These are phyloP conservation scores for Diaporthe nobilis DNA, from an alignment of 2,329 filamentous ascomycete genomes.

Conservation along the genomic window DNA sequence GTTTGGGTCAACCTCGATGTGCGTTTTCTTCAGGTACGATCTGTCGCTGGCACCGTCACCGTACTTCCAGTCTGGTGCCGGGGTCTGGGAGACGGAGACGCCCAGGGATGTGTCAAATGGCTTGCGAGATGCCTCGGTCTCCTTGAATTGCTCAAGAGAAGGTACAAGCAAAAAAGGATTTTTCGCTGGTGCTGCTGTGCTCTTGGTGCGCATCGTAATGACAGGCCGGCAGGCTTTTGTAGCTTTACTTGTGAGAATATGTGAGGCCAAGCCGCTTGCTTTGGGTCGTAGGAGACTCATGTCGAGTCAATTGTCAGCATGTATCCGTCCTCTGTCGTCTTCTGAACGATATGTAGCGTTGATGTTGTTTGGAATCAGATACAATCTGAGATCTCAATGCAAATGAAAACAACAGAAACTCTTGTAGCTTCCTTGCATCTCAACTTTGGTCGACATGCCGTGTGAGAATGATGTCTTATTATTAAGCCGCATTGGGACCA, in stretches of 20 bases:
- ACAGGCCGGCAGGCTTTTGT: neutral
- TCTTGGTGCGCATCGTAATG: neutral
- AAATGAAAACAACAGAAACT: no score
- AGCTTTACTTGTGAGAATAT: neutral
- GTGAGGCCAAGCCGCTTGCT: no score
- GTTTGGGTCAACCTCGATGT: constrained; percentile 74
- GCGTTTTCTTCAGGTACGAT: constrained; percentile 58
- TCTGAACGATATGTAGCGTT: neutral
- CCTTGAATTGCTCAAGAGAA: neutral
- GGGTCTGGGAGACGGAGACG: constrained; percentile 1
- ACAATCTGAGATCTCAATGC: neutral
- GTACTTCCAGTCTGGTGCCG: neutral
- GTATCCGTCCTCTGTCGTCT: neutral
- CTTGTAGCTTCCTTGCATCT: no score
- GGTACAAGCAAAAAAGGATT: neutral
- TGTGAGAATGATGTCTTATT: neutral
- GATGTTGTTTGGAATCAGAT: no score
- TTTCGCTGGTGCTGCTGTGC: neutral
- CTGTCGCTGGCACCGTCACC: neutral
- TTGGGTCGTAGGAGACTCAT: neutral
- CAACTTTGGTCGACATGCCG: no score
- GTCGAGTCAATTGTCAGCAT: neutral
- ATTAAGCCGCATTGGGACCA: neutral
- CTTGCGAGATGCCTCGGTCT: neutral
- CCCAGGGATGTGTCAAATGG: neutral